phyloP scores from a whole-genome alignment of 1,284 basidiomycete species.

The Cutaneotrichosporon dermatis region DNA sequence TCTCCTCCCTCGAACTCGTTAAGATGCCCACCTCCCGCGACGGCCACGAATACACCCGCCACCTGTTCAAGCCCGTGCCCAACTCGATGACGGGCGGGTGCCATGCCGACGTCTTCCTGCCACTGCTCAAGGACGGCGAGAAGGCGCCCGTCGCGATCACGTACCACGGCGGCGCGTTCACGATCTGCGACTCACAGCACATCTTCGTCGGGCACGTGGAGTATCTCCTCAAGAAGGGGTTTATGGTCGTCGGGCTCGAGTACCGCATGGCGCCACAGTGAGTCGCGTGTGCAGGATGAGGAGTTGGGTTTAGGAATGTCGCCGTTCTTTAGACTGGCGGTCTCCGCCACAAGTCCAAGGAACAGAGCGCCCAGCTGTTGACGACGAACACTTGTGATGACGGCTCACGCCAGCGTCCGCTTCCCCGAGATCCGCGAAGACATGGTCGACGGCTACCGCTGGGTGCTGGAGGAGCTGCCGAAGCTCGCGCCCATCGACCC shows the following conservation, averaged over 20 bases:
- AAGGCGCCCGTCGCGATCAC: conserved; percentile 2
- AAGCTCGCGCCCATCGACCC: neutral
- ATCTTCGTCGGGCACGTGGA: neutral
- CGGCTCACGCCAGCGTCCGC: conserved; percentile 2
- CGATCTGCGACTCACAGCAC: conserved; percentile 1
- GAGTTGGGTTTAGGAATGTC: too few relatives aligned
- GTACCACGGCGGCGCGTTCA: conserved; percentile 8
- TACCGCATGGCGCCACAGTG: conserved; percentile 5
- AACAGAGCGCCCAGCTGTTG: neutral
- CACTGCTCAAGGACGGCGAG: neutral
- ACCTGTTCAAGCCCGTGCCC: conserved; percentile 5
- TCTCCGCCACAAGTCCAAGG: too few relatives aligned
- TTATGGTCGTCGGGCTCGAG: conserved; percentile 2
- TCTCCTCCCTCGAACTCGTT: neutral
- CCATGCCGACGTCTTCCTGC: conserved; percentile 6
- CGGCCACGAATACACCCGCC: conserved; percentile 3
- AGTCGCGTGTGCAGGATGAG: neutral
- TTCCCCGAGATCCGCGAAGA: conserved; percentile 6
- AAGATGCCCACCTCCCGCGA: conserved; percentile 3
- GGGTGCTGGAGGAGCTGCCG: conserved; percentile 2
- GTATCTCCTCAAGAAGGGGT: conserved; percentile 2
- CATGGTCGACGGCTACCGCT: conserved; percentile 5
- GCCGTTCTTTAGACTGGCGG: too few relatives aligned
- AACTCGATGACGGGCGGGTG: neutral
- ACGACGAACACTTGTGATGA: neutral